A percentile compares a stretch with the other conserved stretches of the same genome.
Evolutionary conservation across 1,284 basidiomycete species (phyloP).

Genomic region (Papiliotrema nemorosa): DNA sequence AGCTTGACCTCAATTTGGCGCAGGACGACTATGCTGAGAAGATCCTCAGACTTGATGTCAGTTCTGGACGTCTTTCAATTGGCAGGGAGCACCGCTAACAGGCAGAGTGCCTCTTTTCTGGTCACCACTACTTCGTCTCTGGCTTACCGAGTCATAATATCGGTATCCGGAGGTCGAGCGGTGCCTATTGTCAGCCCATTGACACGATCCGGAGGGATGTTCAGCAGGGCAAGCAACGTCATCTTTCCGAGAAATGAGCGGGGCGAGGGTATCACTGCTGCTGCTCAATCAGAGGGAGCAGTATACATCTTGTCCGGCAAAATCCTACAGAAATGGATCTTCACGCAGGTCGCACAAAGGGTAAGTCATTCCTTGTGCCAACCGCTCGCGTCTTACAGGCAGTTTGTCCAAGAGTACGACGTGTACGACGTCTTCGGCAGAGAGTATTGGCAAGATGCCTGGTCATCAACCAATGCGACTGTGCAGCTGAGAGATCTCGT

Average conservation of each 20-base stretch:
- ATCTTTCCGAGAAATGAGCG: slow-evolving; percentile 32
- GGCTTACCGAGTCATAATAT: slow-evolving; percentile 41
- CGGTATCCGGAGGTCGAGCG: slow-evolving; percentile 34
- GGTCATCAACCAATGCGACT: slow-evolving; percentile 23
- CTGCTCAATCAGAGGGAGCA: slow-evolving; percentile 16
- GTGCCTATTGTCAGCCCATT: slow-evolving; percentile 31
- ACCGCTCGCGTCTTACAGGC: neutral
- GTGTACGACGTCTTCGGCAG: slow-evolving; percentile 31
- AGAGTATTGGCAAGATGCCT: slow-evolving; percentile 27
- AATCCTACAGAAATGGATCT: slow-evolving; percentile 40
- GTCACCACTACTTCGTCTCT: slow-evolving; percentile 44
- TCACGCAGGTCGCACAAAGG: slow-evolving; percentile 29
- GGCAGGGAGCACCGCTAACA: neutral
- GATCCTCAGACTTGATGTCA: slow-evolving; percentile 38
- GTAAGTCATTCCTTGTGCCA: slow-evolving; percentile 10
- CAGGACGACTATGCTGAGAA: slow-evolving; percentile 42
- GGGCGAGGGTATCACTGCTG: slow-evolving; percentile 28
- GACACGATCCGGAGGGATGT: slow-evolving; percentile 41
- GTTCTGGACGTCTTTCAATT: slow-evolving; percentile 5
- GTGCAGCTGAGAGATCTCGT: slow-evolving; percentile 42
- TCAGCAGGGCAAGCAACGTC: slow-evolving; percentile 31
- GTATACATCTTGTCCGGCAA: slow-evolving; percentile 33
- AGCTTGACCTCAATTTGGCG: slow-evolving; percentile 25
- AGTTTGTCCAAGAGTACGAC: slow-evolving; percentile 39
- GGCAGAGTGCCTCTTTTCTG: slow-evolving; percentile 35